Percentiles rank a stretch among this genome's conserved stretches.
Evolutionary conservation across 2,329 filamentous ascomycete genomes (phyloP).

Genomic region (Scytalidium lignicola): DNA sequence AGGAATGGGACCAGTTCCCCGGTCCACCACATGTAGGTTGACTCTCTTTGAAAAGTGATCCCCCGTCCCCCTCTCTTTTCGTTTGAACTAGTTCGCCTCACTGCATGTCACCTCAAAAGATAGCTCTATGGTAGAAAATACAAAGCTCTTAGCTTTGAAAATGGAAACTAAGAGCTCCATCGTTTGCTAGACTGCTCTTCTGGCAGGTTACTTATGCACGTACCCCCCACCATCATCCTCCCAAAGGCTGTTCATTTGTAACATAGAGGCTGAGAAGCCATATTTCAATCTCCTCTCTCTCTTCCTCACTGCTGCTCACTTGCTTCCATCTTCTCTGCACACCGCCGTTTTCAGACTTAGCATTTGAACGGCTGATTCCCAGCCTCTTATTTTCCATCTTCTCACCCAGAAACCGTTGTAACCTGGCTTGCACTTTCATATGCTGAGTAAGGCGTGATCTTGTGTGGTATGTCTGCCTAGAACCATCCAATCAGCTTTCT

Average conservation of each 20-base stretch:
- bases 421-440: too few species aligned
- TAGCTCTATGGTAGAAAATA: neutral
- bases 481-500: neutral
- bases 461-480: neutral
- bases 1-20: neutral
- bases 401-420: too few species aligned
- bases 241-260: slow-evolving; percentile 9
- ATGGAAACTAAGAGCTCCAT: neutral
- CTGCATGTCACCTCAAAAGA: neutral
- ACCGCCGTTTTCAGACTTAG: slow-evolving; percentile 10
- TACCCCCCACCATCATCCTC: slow-evolving; percentile 11
- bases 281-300: slow-evolving; percentile 11
- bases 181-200: neutral
- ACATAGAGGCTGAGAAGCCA: neutral
- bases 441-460: neutral
- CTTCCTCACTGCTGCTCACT: slow-evolving; percentile 14
- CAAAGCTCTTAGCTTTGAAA: neutral
- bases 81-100: neutral
- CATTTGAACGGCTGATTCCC: neutral
- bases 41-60: neutral
- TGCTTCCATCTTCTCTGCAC: slow-evolving; percentile 12
- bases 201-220: slow-evolving; percentile 13
- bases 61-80: neutral
- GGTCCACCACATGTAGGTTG: neutral
- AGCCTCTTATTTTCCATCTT: neutral